A percentile compares a stretch with the other conserved stretches of the same genome.
These are phyloP conservation scores for Penicillium steckii DNA, from an alignment of 495 filamentous ascomycete genomes.

Conservation along the genomic window DNA sequence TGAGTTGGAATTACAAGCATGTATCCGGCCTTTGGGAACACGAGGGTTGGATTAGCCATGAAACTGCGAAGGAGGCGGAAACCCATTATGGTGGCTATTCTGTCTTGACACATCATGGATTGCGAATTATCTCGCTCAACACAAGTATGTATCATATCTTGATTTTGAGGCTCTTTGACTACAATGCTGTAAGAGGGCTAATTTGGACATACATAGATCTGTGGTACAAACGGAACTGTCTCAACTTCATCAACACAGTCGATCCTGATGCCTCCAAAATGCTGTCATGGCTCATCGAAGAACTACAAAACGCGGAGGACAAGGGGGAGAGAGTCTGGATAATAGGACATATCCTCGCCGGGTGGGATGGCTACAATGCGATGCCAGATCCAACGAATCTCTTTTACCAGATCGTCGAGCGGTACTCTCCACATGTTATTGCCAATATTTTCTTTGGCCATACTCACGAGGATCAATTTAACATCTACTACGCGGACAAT, in stretches of 20 bases:
- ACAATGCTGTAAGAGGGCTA: background rate
- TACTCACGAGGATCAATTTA: conserved; percentile 54
- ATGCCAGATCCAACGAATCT: conserved; percentile 51
- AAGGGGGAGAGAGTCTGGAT: conserved; percentile 54
- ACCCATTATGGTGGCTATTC: conserved; percentile 54
- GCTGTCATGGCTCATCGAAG: conserved; percentile 48
- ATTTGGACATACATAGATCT: conserved; percentile 42
- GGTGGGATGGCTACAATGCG: conserved; percentile 52
- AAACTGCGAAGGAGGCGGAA: conserved; percentile 39
- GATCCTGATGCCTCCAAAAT: conserved; percentile 52
- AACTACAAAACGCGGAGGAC: conserved; percentile 53
- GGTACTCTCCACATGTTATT: conserved; percentile 56
- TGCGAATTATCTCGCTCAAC: conserved; percentile 53
- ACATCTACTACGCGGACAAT: conserved; percentile 53
- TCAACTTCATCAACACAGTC: conserved; percentile 46
- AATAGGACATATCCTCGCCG: conserved; percentile 51
- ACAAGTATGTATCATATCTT: conserved; percentile 45
- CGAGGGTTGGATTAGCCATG: conserved; percentile 47
- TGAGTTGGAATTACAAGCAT: conserved; percentile 56
- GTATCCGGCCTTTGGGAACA: conserved; percentile 51
- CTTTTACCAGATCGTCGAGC: conserved; percentile 57
- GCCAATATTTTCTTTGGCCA: conserved; percentile 57
- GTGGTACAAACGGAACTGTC: conserved; percentile 48
- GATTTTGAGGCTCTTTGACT: background rate
- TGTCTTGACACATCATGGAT: conserved; percentile 44